These are phyloP conservation scores for Epichloe bromicola DNA, from an alignment of 2,329 filamentous ascomycete genomes.

Conservation along the genomic window DNA sequence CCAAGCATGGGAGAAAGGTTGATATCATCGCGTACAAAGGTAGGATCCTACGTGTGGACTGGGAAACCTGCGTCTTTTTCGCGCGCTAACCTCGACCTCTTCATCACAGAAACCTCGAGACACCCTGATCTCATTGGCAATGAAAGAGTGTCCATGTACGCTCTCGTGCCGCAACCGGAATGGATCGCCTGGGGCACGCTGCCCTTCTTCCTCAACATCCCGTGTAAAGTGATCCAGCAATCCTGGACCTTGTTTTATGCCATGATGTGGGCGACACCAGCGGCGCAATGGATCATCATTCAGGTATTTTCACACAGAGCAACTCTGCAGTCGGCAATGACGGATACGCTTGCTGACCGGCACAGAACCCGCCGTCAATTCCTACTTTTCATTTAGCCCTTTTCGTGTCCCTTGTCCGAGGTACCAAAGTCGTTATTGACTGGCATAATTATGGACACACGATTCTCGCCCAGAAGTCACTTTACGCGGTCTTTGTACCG, in stretches of 20 bases:
- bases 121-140: slow-evolving; percentile 64
- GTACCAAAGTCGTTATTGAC: slow-evolving; percentile 76
- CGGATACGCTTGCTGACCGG: not conserved
- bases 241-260: slow-evolving; percentile 55
- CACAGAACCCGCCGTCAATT: slow-evolving; percentile 84
- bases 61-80: not conserved
- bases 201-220: slow-evolving; percentile 66
- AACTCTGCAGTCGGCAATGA: not conserved
- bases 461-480: slow-evolving; percentile 56
- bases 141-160: slow-evolving; percentile 55
- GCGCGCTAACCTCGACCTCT: not conserved
- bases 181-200: slow-evolving; percentile 55
- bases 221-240: slow-evolving; percentile 80
- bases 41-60: slow-evolving; percentile 18
- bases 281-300: slow-evolving; percentile 74
- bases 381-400: slow-evolving; percentile 72
- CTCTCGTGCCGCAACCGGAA: slow-evolving; percentile 54
- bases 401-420: slow-evolving; percentile 59
- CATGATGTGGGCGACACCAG: slow-evolving; percentile 60
- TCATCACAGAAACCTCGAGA: slow-evolving; percentile 54
- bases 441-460: slow-evolving; percentile 99
- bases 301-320: slow-evolving; percentile 37
- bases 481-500: slow-evolving; percentile 60
- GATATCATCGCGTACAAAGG: slow-evolving; percentile 82
- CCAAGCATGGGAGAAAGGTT: slow-evolving; percentile 66